Evolutionary conservation across 345 rosid genomes (phyloP).

Genomic region (Euclidium syriacum): DNA sequence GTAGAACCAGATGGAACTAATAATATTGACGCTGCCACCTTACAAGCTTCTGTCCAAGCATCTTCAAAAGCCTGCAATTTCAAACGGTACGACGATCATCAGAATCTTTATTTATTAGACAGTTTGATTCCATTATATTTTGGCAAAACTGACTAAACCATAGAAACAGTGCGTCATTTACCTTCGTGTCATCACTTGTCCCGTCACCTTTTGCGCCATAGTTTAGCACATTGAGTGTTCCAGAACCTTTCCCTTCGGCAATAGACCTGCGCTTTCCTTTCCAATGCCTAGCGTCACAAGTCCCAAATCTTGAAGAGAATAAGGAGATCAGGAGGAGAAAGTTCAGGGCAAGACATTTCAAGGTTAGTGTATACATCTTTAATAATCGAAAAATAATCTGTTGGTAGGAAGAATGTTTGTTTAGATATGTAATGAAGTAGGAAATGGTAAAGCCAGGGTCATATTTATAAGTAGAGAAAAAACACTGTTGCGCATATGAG

Average conservation of each 20-base stretch:
- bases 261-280: conserved; percentile 17
- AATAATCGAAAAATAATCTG: not conserved
- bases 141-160: not conserved
- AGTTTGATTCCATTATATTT: not conserved
- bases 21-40: conserved; percentile 48
- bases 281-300: conserved; percentile 49
- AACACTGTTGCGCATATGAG: conserved; percentile 11
- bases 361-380: conserved; percentile 33
- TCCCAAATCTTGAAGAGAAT: conserved; percentile 27
- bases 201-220: conserved; percentile 91
- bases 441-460: conserved; percentile 4
- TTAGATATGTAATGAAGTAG: conserved; percentile 7
- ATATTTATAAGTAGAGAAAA: conserved; percentile 36
- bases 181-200: conserved; percentile 69
- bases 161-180: conserved; percentile 19
- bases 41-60: conserved; percentile 74
- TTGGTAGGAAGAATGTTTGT: not conserved
- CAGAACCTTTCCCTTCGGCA: conserved; percentile 18
- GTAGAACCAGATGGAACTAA: conserved; percentile 65
- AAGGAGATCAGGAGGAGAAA: conserved; percentile 31
- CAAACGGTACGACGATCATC: not conserved
- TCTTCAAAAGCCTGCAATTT: conserved; percentile 64
- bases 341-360: conserved; percentile 19
- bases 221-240: conserved; percentile 48
- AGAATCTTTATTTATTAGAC: not conserved